Conservation (phyloP, 2,329 filamentous ascomycete genomes). For the Aspergillus arachidicola region DNA sequence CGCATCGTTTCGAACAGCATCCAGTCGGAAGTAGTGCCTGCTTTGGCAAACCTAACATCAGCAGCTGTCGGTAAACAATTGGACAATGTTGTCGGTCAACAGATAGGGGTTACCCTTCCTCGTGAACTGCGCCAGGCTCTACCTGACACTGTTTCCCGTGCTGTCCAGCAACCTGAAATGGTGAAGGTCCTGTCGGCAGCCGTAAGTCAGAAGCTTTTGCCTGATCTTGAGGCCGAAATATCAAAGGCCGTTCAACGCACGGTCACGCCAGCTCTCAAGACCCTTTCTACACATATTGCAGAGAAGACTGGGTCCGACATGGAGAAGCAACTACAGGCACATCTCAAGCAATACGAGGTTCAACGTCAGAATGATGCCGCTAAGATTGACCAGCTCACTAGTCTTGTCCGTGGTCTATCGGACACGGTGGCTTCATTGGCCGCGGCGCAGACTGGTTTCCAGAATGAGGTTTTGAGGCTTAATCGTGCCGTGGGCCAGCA, state of each 20-base stretch:
- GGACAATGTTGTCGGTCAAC: slow-evolving; percentile 65
- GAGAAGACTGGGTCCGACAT: slow-evolving; percentile 70
- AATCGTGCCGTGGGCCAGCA: slow-evolving; percentile 34
- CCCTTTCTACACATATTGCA: slow-evolving; percentile 65
- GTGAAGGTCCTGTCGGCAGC: slow-evolving; percentile 73
- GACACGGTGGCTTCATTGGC: slow-evolving; percentile 53
- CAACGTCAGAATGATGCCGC: slow-evolving; percentile 57
- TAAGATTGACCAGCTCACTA: slow-evolving; percentile 64
- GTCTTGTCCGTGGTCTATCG: slow-evolving; percentile 56
- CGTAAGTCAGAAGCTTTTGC: slow-evolving; percentile 66
- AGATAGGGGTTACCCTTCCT: slow-evolving; percentile 67
- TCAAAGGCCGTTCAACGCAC: slow-evolving; percentile 61
- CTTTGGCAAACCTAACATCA: slow-evolving; percentile 68
- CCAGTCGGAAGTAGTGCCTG: slow-evolving; percentile 73
- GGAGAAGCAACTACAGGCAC: slow-evolving; percentile 60
- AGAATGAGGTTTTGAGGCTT: slow-evolving; percentile 43
- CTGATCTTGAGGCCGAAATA: slow-evolving; percentile 71
- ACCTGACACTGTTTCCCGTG: slow-evolving; percentile 66
- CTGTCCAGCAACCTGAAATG: slow-evolving; percentile 73
- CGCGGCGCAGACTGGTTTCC: slow-evolving; percentile 44
- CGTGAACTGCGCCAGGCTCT: slow-evolving; percentile 73
- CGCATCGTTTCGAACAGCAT: slow-evolving; percentile 78
- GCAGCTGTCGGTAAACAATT: slow-evolving; percentile 73
- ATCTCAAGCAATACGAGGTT: slow-evolving; percentile 54
- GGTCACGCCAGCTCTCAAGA: slow-evolving; percentile 68